These are phyloP conservation scores for Sarocladium strictum DNA, from an alignment of 2,329 filamentous ascomycete species.

Conservation along the genomic window DNA sequence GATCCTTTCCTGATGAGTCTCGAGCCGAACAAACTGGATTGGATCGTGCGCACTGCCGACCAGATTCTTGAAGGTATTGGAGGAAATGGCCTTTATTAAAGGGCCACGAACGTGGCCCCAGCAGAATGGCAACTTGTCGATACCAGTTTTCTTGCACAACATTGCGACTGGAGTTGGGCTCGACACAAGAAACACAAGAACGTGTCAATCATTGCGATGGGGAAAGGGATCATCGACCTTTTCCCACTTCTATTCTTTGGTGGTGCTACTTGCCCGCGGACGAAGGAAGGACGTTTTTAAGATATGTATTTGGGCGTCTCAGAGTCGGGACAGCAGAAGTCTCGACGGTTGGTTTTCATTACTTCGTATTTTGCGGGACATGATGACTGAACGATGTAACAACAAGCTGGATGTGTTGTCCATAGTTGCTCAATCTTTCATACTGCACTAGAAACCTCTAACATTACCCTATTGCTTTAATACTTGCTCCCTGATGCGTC, in stretches of 20 bases:
- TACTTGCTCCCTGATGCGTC: slow-evolving; percentile 10
- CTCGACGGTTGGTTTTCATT: background rate
- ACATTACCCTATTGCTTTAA: slow-evolving; percentile 10
- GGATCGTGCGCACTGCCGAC: slow-evolving; percentile 30
- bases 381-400: slow-evolving; percentile 5
- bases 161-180: slow-evolving; percentile 3
- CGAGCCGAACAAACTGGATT: slow-evolving; percentile 32
- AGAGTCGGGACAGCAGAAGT: background rate
- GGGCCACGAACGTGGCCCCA: background rate
- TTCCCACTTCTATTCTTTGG: background rate
- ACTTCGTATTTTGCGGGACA: background rate
- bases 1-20: slow-evolving; percentile 33
- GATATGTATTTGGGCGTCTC: background rate
- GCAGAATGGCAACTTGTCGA: background rate
- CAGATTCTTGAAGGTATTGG: slow-evolving; percentile 28
- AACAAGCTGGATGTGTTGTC: slow-evolving; percentile 2
- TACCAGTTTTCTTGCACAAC: background rate
- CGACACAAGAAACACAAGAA: background rate
- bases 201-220: background rate
- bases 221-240: background rate
- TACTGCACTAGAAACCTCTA: slow-evolving; percentile 6
- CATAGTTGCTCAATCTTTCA: slow-evolving; percentile 2
- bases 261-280: background rate
- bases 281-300: background rate
- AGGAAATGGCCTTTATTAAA: slow-evolving; percentile 10